Conservation (phyloP, 352 stramenopile species). For the Pythium aristosporum region DNA sequence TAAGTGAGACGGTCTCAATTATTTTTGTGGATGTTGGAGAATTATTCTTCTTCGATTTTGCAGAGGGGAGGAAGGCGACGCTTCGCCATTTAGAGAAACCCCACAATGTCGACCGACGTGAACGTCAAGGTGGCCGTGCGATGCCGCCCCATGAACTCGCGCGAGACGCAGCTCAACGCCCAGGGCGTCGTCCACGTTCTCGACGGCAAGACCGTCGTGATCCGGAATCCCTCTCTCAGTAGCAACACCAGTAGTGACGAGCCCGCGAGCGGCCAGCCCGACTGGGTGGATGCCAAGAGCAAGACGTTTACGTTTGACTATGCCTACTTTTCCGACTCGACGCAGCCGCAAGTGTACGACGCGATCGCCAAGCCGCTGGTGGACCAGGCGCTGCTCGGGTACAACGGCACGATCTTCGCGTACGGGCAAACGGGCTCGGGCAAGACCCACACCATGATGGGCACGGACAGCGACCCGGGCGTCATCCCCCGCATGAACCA, state of each 20-base stretch:
- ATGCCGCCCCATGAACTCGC: constrained; percentile 81
- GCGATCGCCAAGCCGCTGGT: constrained; percentile 76
- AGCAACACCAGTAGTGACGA: not conserved
- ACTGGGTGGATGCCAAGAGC: constrained; percentile 8
- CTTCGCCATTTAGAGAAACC: not conserved
- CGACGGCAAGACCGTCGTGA: constrained; percentile 55
- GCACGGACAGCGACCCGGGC: constrained; percentile 59
- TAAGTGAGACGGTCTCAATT: constrained; percentile 1
- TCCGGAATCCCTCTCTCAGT: constrained; percentile 31
- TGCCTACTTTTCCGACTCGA: constrained; percentile 69
- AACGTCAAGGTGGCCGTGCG: constrained; percentile 91
- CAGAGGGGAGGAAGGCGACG: not conserved
- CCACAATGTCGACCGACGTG: constrained; percentile 51
- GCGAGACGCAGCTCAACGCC: constrained; percentile 66
- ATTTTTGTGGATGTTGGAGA: not conserved
- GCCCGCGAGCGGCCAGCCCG: not conserved
- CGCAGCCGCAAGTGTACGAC: constrained; percentile 80
- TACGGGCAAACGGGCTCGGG: constrained; percentile 58
- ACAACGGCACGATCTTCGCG: constrained; percentile 87
- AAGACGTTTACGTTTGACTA: constrained; percentile 87
- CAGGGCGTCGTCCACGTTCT: constrained; percentile 55
- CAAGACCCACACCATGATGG: constrained; percentile 77
- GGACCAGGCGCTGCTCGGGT: constrained; percentile 73
- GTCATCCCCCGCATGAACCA: constrained; percentile 90
- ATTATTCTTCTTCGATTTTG: not conserved